Conservation (phyloP, 345 rosid species). For the Gynandropsis gynandra region DNA sequence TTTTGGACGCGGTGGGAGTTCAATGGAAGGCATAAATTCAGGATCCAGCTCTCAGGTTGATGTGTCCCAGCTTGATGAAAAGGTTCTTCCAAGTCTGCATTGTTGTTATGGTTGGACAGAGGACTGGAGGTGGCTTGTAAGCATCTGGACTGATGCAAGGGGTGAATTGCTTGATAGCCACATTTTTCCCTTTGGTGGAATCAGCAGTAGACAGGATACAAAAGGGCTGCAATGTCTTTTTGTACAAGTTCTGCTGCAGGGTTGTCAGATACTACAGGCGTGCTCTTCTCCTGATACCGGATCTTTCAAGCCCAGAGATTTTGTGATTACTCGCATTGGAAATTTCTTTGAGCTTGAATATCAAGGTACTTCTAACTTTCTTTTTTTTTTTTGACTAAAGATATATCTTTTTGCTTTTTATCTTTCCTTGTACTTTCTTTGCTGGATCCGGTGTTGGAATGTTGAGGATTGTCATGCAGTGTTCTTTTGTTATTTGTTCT, state of each 20-base stretch:
- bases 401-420: background rate
- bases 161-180: constrained; percentile 97
- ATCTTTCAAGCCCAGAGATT: constrained; percentile 77
- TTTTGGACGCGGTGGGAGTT: constrained; percentile 45
- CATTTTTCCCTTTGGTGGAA: constrained; percentile 97
- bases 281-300: constrained; percentile 78
- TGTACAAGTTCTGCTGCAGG: constrained; percentile 95
- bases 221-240: constrained; percentile 97
- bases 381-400: no score
- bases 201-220: constrained; percentile 98
- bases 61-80: constrained; percentile 66
- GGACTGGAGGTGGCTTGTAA: constrained; percentile 99
- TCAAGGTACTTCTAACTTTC: constrained; percentile 46
- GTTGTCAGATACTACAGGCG: constrained; percentile 89
- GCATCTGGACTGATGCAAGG: constrained; percentile 99
- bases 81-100: constrained; percentile 71
- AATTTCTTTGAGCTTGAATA: constrained; percentile 94
- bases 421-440: constrained; percentile 2
- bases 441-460: background rate
- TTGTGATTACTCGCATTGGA: constrained; percentile 86
- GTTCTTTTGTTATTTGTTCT: constrained; percentile 12
- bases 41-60: constrained; percentile 66
- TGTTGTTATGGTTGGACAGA: constrained; percentile 99
- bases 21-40: constrained; percentile 49
- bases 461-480: background rate